A percentile compares a stretch with the other conserved stretches of the same genome.
phyloP scores from a whole-genome alignment of 169 alveolate genomes.

The Cryptosporidium muris region DNA sequence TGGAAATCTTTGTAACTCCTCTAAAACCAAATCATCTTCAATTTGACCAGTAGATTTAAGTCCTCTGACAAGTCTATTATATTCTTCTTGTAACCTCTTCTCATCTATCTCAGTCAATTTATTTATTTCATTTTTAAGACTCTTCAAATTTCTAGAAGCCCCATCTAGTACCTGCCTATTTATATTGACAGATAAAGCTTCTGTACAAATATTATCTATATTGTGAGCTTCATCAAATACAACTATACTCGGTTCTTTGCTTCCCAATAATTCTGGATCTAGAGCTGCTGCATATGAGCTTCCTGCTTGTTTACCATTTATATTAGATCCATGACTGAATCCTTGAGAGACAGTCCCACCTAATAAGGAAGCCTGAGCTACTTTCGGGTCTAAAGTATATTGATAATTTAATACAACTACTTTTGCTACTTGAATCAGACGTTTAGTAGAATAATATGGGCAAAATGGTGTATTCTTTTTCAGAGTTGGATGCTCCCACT shows the following conservation, averaged over 20 bases:
- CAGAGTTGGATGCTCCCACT: conserved; percentile 77
- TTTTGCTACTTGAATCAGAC: conserved; percentile 89
- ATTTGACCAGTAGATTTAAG: conserved; percentile 74
- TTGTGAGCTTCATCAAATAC: conserved; percentile 98
- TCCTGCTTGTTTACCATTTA: conserved; percentile 29
- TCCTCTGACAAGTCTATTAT: conserved; percentile 75
- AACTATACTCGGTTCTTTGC: conserved; percentile 88
- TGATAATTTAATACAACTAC: conserved; percentile 95
- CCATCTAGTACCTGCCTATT: conserved; percentile 84
- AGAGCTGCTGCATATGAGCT: conserved; percentile 40
- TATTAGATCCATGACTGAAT: conserved; percentile 70
- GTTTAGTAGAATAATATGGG: conserved; percentile 95
- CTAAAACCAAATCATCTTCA: conserved; percentile 72
- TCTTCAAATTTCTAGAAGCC: conserved; percentile 85
- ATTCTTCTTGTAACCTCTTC: conserved; percentile 82
- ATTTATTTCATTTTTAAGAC: conserved; percentile 79
- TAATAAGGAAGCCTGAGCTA: conserved; percentile 80
- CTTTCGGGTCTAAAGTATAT: conserved; percentile 94
- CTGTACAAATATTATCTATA: conserved; percentile 97
- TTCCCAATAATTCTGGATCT: conserved; percentile 71
- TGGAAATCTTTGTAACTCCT: conserved; percentile 83
- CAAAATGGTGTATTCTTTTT: conserved; percentile 83
- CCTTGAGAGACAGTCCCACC: conserved; percentile 71
- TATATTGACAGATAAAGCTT: conserved; percentile 92
- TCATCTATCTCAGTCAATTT: conserved; percentile 77